Evolutionary conservation across 192 early-diverging fungal species (phyloP), one percentile per base, ranked within the genome.

Genomic region (Diversispora eburnea): DNA sequence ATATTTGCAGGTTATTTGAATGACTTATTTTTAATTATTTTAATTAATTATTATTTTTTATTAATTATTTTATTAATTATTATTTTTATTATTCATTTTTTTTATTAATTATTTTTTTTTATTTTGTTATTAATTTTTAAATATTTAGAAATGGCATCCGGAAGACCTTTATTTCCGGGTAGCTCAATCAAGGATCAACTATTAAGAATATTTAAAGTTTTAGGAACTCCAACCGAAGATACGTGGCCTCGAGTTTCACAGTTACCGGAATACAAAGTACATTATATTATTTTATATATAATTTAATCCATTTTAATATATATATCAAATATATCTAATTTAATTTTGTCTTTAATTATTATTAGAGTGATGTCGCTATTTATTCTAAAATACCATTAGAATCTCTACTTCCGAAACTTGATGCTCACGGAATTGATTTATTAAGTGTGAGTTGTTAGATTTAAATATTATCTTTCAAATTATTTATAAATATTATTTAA

Each of bases 101-200:
- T 8, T 6, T 22, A 20, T 72, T 15, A 17, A 4, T 71, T 15
- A 8, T 45, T 41, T 17, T 59, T 47, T 19, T 25, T 8, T 33
- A 33, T 33, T 33, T 33, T 33, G 25, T 33, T 33, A 33, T 33
- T 33, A 33, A 33, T 33, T 33, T 33, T 33, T 33, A 33, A 33
- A 33, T 47, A 9, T 63, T n/a, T 71, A 81, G 93, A 95, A 75
- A 93, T 93, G 91, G 85, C 91, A 5, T 89, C 89, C 5, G 95
- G 97, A 33, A 86, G 93, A 47, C 95, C 95, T 8, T 81, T 97
- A 42, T 97, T 99, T 74, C 89, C 94, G 6, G 97, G 97, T 73
- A 90, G 86, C 42, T 96, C 95, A 6, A 88, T 92, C 19, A 79
- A 86, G 56, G 94, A 96, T 79, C 95, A 99, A 77, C 74, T 99